Evolutionary conservation across 164 flowering plant species (phyloP).

Genomic region (Magnolia sinica): DNA sequence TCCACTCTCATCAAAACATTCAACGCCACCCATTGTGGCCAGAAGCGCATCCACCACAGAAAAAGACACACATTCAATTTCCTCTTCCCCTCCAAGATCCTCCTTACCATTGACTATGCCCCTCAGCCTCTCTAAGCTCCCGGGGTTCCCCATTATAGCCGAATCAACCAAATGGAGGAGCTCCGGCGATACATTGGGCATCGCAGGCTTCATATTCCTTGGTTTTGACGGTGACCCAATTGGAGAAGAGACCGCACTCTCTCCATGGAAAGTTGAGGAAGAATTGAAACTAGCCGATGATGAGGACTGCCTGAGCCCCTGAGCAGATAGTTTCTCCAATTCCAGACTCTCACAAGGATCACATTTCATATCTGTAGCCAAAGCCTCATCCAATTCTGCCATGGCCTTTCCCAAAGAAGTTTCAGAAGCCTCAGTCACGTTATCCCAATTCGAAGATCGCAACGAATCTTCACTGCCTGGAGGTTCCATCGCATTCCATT

Average conservation of each 20-base stretch:
- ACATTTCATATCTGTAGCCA: constrained; percentile 32
- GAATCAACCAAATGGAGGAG: constrained; percentile 94
- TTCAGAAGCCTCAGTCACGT: constrained; percentile 31
- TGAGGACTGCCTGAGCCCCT: constrained; percentile 28
- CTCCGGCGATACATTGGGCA: constrained; percentile 94
- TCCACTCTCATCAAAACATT: constrained; percentile 85
- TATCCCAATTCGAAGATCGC: constrained; percentile 35
- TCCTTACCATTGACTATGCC: constrained; percentile 72
- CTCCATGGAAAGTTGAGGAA: constrained; percentile 29
- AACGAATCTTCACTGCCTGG: constrained; percentile 22
- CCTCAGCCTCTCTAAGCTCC: constrained; percentile 77
- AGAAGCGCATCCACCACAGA: constrained; percentile 89
- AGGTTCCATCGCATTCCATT: constrained; percentile 27
- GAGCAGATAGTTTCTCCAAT: constrained; percentile 26
- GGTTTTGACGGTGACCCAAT: constrained; percentile 59
- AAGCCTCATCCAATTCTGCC: constrained; percentile 35
- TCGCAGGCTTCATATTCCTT: constrained; percentile 44
- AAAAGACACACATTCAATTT: constrained; percentile 51
- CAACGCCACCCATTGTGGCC: constrained; percentile 99
- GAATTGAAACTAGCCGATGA: constrained; percentile 64
- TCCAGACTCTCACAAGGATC: constrained; percentile 32
- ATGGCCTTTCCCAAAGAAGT: constrained; percentile 16
- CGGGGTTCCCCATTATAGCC: constrained; percentile 95
- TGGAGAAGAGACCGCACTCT: constrained; percentile 49
- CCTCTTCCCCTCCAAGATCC: constrained; percentile 61